Evolutionary conservation across 805 yeast species (phyloP).

Genomic region (Yarrowia hollandica): DNA sequence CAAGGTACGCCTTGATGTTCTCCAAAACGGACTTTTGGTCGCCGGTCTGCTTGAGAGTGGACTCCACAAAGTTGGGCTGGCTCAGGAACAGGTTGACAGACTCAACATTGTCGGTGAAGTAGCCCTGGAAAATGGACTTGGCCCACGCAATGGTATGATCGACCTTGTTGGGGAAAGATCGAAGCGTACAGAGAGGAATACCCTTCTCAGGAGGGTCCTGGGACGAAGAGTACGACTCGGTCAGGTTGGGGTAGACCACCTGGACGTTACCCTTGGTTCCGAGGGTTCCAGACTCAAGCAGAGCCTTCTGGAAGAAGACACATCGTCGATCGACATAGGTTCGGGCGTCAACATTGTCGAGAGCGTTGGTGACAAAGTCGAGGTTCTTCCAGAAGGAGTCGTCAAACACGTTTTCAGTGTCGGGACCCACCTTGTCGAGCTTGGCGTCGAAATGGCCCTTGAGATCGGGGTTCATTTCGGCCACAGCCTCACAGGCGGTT

Average conservation of each 20-base stretch:
- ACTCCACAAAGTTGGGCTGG: conserved; percentile 91
- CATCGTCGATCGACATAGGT: conserved; percentile 97
- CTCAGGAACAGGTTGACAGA: conserved; percentile 86
- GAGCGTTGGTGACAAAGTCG: conserved; percentile 92
- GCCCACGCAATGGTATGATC: conserved; percentile 99
- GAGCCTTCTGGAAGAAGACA: conserved; percentile 84
- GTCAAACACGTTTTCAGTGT: conserved; percentile 82
- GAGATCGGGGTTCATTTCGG: conserved; percentile 81
- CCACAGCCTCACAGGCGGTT: conserved; percentile 83
- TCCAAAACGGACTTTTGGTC: conserved; percentile 86
- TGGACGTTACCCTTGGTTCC: conserved; percentile 99
- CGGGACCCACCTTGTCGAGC: conserved; percentile 89
- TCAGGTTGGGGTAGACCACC: conserved; percentile 87
- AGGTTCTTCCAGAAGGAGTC: conserved; percentile 81
- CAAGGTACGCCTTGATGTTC: conserved; percentile 66
- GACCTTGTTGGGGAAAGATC: conserved; percentile 96
- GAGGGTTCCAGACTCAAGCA: conserved; percentile 93
- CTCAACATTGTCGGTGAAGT: conserved; percentile 86
- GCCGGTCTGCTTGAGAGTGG: conserved; percentile 85
- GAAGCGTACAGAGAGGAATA: conserved; percentile 93
- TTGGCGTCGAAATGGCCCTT: conserved; percentile 70
- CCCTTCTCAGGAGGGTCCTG: conserved; percentile 99
- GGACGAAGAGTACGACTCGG: conserved; percentile 94
- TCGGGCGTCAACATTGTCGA: conserved; percentile 97
- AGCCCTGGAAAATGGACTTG: conserved; percentile 88